Conservation (phyloP, 441 rosid genomes). For the Mallotus repandus region DNA sequence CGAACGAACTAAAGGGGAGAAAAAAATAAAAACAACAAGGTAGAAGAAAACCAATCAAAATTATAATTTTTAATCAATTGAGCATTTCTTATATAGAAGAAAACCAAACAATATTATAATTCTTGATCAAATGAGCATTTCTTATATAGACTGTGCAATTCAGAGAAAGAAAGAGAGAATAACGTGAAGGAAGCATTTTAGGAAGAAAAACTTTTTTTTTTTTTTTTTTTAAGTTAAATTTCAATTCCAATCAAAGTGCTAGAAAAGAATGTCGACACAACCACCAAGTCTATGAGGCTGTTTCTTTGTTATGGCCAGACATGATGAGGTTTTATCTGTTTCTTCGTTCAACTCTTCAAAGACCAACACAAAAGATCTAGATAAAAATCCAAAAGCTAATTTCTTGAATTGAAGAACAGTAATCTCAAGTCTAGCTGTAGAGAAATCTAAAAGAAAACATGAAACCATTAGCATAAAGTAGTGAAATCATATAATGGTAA, state of each 20-base stretch:
- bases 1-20: constrained; percentile 31
- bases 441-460: background rate
- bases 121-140: background rate
- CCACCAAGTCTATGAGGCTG: constrained; percentile 63
- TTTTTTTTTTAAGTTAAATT: no score
- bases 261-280: constrained; percentile 84
- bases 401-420: background rate
- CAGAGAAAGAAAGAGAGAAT: background rate
- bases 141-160: no score
- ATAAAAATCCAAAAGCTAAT: background rate
- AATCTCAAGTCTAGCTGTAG: constrained; percentile 17
- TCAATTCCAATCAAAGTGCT: constrained; percentile 84
- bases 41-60: constrained; percentile 8
- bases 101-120: constrained; percentile 6
- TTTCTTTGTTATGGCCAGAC: constrained; percentile 69
- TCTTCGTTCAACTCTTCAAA: constrained; percentile 50
- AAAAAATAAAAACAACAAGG: constrained; percentile 11
- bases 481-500: constrained; percentile 13
- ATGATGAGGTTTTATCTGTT: constrained; percentile 38
- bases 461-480: background rate
- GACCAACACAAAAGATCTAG: constrained; percentile 12
- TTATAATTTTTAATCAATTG: no score
- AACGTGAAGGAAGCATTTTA: constrained; percentile 78
- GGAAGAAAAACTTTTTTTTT: constrained; percentile 77
- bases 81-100: no score